phyloP scores from a whole-genome alignment of 768 basidiomycete species.

The Mrakia hoshinonis region DNA sequence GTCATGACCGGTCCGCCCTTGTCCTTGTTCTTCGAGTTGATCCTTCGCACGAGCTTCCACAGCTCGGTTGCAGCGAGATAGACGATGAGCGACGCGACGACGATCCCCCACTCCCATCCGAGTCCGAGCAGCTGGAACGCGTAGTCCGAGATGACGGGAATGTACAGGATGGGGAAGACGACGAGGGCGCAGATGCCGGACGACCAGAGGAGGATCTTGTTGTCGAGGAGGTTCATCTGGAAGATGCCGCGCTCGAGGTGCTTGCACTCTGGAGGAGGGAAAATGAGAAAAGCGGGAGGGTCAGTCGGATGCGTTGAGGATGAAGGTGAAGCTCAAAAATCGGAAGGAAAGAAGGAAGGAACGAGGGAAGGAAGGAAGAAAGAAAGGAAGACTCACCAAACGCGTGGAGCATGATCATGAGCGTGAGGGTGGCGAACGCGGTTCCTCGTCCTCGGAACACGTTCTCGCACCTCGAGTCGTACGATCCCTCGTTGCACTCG shows the following conservation, averaged over 20 bases:
- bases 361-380: neutral
- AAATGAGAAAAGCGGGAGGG: neutral
- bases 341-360: no score
- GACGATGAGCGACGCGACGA: conserved; percentile 35
- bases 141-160: conserved; percentile 30
- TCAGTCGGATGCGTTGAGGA: neutral
- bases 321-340: no score
- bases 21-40: neutral
- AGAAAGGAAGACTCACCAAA: neutral
- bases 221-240: conserved; percentile 39
- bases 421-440: conserved; percentile 41
- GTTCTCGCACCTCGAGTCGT: conserved; percentile 36
- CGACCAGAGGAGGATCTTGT: conserved; percentile 42
- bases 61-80: conserved; percentile 25
- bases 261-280: conserved; percentile 41
- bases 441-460: conserved; percentile 43
- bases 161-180: conserved; percentile 42
- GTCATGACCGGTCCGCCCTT: conserved; percentile 9
- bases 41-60: conserved; percentile 20
- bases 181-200: conserved; percentile 38
- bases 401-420: conserved; percentile 36
- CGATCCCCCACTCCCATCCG: conserved; percentile 38
- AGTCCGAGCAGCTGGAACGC: conserved; percentile 44
- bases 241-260: conserved; percentile 37
- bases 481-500: conserved; percentile 38